A percentile compares a stretch with the other conserved stretches of the same genome.
Conservation (phyloP, 2,329 filamentous ascomycete genomes). For the Alternaria solani region DNA sequence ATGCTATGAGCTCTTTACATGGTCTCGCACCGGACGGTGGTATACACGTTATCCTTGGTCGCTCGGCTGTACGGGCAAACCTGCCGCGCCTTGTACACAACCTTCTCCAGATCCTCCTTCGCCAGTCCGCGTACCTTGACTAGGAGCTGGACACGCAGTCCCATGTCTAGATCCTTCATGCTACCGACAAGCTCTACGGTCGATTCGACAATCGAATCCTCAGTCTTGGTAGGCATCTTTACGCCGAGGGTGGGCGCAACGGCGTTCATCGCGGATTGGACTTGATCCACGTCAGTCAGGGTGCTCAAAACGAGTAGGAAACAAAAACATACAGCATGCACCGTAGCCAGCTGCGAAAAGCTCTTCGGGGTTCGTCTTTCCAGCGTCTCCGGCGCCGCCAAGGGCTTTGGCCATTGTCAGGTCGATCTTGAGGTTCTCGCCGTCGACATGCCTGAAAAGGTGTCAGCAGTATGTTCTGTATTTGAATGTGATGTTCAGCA, state of each 20-base stretch:
- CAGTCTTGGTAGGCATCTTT: constrained; percentile 51
- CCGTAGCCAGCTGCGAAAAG: constrained; percentile 60
- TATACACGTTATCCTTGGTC: constrained; percentile 46
- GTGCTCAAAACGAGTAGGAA: accelerated
- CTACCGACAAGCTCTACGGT: constrained; percentile 57
- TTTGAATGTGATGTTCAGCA: neutral
- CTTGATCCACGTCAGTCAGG: neutral
- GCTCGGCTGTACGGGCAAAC: constrained; percentile 49
- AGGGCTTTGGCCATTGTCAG: constrained; percentile 57
- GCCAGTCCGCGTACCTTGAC: constrained; percentile 47
- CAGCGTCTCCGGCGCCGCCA: constrained; percentile 51
- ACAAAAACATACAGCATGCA: constrained; percentile 50
- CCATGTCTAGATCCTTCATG: constrained; percentile 57
- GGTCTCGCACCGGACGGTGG: constrained; percentile 29
- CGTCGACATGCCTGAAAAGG: constrained; percentile 38
- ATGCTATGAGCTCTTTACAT: constrained; percentile 18
- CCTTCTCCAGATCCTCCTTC: constrained; percentile 47
- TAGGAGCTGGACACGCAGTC: constrained; percentile 55
- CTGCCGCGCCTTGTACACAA: constrained; percentile 46
- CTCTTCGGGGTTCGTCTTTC: constrained; percentile 58
- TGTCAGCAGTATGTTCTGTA: neutral
- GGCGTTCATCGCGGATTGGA: constrained; percentile 58
- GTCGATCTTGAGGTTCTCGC: constrained; percentile 49
- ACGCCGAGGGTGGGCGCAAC: constrained; percentile 52
- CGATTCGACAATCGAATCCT: constrained; percentile 52